Evolutionary conservation across 192 early-diverging fungal species (phyloP), one percentile per base, ranked within the genome.

Genomic region (Podochytrium sp.): DNA sequence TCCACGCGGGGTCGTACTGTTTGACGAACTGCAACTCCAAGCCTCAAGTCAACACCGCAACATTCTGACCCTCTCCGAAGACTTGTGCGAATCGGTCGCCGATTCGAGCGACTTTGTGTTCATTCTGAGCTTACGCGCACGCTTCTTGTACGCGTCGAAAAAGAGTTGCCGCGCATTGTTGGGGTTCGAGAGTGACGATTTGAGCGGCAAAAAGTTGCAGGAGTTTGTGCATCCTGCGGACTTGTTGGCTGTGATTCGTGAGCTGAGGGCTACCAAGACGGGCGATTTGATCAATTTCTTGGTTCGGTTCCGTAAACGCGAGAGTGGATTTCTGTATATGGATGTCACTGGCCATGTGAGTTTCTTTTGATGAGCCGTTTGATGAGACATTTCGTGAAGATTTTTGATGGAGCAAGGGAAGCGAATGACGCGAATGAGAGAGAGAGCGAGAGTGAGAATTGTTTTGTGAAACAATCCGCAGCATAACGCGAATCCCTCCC

Each of bases 211-310:
- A 30, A 77, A 77, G 12, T 52, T 92, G 16, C 79, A 83, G 49
- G 80, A 84, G 25, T 85, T 90, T 65, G 80, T 88, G 23, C 91
- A 92, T 64, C 90, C 90, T 10, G 84, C 84, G 4, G 91, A 92
- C 67, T 76, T 88, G 40, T 81, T 89, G 1, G 75, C 85, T n/a
- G 90, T 90, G 23, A 86, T 92, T 84, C 79, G 90, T 12, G 90
- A 92, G 70, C 53, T 92, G 7, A 85, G 90, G 47, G 81, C 79
- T 29, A 70, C 80, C 1, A 76, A 77, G 2, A 76, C 77, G 38
- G 84, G 78, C 16, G 80, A 79, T 2, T 43, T 75, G 7, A 78
- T 92, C 33, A 85, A 88, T 67, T 68, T 90, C 7, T 74, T 91
- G n/a, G 90, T 87, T 65, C 85, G 91, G n/a, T 85, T 90, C 40